Percentiles rank a stretch among this genome's conserved stretches.
These are phyloP conservation scores for Saturnispora sekii DNA, from an alignment of 805 yeast genomes.

Conservation along the genomic window DNA sequence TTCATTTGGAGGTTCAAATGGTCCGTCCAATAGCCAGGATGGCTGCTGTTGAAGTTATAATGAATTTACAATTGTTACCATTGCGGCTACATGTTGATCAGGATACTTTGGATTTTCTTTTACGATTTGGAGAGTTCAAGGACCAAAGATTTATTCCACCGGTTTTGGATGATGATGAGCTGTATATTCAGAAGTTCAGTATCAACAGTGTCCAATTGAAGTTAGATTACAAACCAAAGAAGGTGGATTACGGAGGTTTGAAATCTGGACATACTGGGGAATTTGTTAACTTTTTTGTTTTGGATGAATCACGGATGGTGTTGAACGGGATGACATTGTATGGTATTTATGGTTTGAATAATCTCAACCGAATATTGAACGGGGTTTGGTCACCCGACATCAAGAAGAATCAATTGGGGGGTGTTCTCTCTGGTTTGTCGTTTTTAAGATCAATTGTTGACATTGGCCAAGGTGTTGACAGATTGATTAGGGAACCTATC, in stretches of 20 bases:
- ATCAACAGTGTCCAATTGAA: constrained; percentile 51
- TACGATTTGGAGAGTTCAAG: constrained; percentile 72
- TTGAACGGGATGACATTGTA: constrained; percentile 53
- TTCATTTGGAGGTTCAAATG: constrained; percentile 41
- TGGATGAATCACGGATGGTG: constrained; percentile 74
- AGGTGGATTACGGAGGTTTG: constrained; percentile 73
- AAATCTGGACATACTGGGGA: constrained; percentile 82
- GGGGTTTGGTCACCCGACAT: constrained; percentile 87
- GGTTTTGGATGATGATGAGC: constrained; percentile 41
- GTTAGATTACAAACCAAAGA: constrained; percentile 88
- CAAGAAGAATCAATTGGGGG: constrained; percentile 67
- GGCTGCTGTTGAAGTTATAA: constrained; percentile 58
- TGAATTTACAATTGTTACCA: constrained; percentile 55
- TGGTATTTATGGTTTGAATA: constrained; percentile 70
- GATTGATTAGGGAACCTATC: constrained; percentile 63
- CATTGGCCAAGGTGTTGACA: constrained; percentile 69
- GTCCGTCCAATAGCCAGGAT: constrained; percentile 55
- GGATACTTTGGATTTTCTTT: constrained; percentile 78
- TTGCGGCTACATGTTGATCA: constrained; percentile 82
- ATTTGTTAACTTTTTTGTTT: constrained; percentile 75
- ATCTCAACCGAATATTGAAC: constrained; percentile 45
- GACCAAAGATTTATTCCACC: constrained; percentile 57
- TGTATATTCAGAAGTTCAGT: constrained; percentile 60
- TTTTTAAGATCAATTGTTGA: constrained; percentile 71
- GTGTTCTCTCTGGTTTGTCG: constrained; percentile 74